Percentiles rank a stretch among this genome's conserved stretches.
Evolutionary conservation across 2,329 filamentous ascomycete species (phyloP).

Genomic region (Penicillium sp.): DNA sequence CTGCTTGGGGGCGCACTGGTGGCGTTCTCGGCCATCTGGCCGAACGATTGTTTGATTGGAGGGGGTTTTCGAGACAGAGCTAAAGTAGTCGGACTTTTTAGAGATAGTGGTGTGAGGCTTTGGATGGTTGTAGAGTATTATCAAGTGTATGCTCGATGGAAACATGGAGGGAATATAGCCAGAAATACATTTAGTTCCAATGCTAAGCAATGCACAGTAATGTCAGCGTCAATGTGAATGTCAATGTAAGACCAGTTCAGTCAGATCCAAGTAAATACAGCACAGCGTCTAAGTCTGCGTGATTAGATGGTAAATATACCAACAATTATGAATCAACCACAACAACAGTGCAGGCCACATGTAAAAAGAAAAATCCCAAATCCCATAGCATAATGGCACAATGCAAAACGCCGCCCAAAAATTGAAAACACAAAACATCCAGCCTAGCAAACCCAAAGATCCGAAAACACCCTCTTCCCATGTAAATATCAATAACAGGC

Average conservation of each 20-base stretch:
- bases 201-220: conserved; percentile 25
- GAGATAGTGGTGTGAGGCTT: too few species aligned
- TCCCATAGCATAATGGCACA: conserved; percentile 5
- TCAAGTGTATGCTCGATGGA: neutral
- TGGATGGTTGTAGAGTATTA: too few species aligned
- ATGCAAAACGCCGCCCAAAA: neutral
- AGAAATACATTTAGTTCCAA: conserved; percentile 12
- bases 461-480: conserved; percentile 3
- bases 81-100: neutral
- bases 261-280: neutral
- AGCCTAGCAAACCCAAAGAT: neutral
- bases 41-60: neutral
- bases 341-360: neutral
- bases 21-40: neutral
- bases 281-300: neutral
- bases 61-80: neutral
- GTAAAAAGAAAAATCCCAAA: neutral
- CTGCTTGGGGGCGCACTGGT: neutral
- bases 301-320: neutral
- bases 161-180: neutral
- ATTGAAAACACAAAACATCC: conserved; percentile 5
- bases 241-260: conserved; percentile 3
- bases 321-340: neutral
- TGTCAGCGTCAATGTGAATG: neutral
- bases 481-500: neutral